Evolutionary conservation across 768 basidiomycete species (phyloP), one percentile per base, ranked within the genome.

Genomic region (Mycena galericulata): DNA sequence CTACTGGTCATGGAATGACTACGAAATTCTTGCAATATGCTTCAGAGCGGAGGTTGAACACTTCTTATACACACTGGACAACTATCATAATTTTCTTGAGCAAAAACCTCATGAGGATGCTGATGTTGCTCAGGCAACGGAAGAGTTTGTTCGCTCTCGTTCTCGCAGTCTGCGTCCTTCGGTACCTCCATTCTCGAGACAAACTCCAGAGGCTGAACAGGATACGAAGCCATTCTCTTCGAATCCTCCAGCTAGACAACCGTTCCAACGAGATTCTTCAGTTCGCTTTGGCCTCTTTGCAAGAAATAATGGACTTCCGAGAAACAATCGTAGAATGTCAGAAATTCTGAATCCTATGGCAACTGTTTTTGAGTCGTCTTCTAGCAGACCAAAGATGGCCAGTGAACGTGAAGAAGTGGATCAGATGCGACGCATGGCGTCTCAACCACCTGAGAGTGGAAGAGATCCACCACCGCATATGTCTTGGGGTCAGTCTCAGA

Each of bases 31-130:
- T 12, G 47, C 26, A 4, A 47, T 61, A 2, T 61, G 59, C 22
- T 61, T 61, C 24, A 20, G 59, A 8, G 47, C 50, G 5, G 59
- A 61, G 30, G 59, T 61, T 27, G 59, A 61, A 14, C 47, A 61
- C 27, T 50, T 36, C 36, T 36, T 61, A 32, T 32, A 26, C 6
- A 14, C 47, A 4, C 29, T 59, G 10, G 29, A 59, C 24, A 46
- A n/a, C 30, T 59, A 59, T 24, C 47, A 59, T 24, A 17, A 59
- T 34, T 59, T 32, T 15, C 2, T 12, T 9, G 57, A 30, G 6
- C 4, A 18, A 1, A 36, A 40, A 20, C 59, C 59, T 2, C 59
- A 50, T 4, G 59, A 61, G 3, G 34, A 36, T 3, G 4, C 6
- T 3, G 57, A 46, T 10, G 18, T 18, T 12, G 14, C 20, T 26